Conservation (phyloP, 352 stramenopile genomes). For the Pythium aphanidermatum region DNA sequence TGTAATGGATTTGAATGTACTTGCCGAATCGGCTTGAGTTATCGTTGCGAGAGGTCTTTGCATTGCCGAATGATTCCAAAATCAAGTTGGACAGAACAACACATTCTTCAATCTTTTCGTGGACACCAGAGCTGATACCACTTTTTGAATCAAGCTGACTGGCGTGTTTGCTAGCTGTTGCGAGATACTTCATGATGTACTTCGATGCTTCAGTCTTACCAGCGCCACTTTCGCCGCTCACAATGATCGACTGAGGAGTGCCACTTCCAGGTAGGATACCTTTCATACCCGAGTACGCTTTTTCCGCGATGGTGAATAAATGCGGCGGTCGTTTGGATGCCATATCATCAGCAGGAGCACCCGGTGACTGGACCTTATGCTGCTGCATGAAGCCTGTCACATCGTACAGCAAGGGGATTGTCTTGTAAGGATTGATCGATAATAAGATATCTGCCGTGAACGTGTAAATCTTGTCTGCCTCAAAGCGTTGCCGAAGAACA, state of each 20-base stretch:
- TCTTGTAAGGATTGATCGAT: slow-evolving; percentile 86
- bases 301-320: slow-evolving; percentile 78
- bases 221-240: slow-evolving; percentile 90
- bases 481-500: slow-evolving; percentile 74
- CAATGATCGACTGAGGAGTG: slow-evolving; percentile 89
- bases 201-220: slow-evolving; percentile 95
- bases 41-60: slow-evolving; percentile 83
- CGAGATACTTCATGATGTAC: slow-evolving; percentile 89
- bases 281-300: slow-evolving; percentile 70
- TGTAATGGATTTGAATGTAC: slow-evolving; percentile 87
- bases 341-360: slow-evolving; percentile 14
- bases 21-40: slow-evolving; percentile 90
- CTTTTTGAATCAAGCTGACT: slow-evolving; percentile 8
- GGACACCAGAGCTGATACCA: slow-evolving; percentile 21
- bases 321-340: slow-evolving; percentile 43
- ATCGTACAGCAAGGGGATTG: slow-evolving; percentile 77
- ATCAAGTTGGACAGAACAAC: slow-evolving; percentile 80
- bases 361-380: slow-evolving; percentile 11
- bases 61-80: slow-evolving; percentile 82
- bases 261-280: slow-evolving; percentile 41
- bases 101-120: slow-evolving; percentile 79
- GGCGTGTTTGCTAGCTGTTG: slow-evolving; percentile 63
- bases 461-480: slow-evolving; percentile 79
- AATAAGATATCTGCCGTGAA: slow-evolving; percentile 83
- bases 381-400: slow-evolving; percentile 68